Evolutionary conservation across 2,329 filamentous ascomycete species (phyloP), one percentile per base, ranked within the genome.

Genomic region (Colletotrichum cordylinicola): DNA sequence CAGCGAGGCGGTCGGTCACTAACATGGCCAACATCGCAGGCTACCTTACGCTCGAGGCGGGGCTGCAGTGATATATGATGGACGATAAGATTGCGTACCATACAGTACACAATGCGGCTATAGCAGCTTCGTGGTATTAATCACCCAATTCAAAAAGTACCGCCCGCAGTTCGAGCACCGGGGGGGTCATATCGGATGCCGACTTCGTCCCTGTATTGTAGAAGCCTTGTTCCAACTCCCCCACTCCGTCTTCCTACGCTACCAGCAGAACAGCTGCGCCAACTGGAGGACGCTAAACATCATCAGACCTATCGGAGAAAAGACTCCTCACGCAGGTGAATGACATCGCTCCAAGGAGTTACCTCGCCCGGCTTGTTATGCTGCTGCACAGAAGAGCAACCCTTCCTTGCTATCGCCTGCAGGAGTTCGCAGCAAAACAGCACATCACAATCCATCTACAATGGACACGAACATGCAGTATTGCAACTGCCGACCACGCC

Each of bases 381-480:
- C 60, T 37, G 15, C 31, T 39, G 31, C 60, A 35, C 12, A 52
- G 9, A 43, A 39, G 62, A 24, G 12, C 67, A 60, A 27, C 24
- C 24, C 24, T 64, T 64, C 55, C 69, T 66, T 39, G 55, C 60
- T n/a, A 58, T 37, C 16, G 64, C 70, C 56, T 60, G 70, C 74
- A 76, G 70, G 70, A 67, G 70, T 76, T 76, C 70, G 70, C 74
- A 74, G 69, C 69, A 67, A 60, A 33, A 56, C 37, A 56, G n/a
- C 39, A 60, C 52, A 27, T 68, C 48, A 60, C 52, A 39, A 33
- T 21, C 31, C 70, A 52, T 21, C 13, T 37, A n/a, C 55, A 62
- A 18, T 67, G 24, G 48, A 58, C 24, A 27, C 55, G 29, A 64
- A 27, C 35, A 33, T 24, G 18, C 18, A 55, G 29, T 33, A 70